A percentile compares a stretch with the other conserved stretches of the same genome.
These are phyloP conservation scores for Fusarium veterinarium DNA, from an alignment of 2,329 filamentous ascomycete genomes.

Conservation along the genomic window DNA sequence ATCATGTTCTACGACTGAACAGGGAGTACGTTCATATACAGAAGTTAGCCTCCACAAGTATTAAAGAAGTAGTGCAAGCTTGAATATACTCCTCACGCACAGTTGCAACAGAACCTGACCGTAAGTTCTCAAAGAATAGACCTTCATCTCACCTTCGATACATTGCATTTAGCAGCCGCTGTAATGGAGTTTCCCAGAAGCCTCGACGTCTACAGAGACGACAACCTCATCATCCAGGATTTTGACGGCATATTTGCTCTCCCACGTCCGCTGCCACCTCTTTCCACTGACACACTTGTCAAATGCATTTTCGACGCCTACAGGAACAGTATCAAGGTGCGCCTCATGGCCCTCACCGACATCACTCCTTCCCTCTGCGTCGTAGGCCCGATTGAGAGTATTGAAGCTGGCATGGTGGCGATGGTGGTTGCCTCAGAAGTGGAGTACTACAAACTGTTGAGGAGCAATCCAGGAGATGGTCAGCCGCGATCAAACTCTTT, in stretches of 20 bases:
- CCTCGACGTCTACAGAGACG: not conserved
- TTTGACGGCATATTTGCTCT: not conserved
- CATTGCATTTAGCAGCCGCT: not conserved
- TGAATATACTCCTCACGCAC: not conserved
- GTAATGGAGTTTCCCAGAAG: not conserved
- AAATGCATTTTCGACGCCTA: not conserved
- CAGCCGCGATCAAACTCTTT: not conserved
- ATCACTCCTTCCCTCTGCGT: not conserved
- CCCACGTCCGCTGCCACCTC: not conserved
- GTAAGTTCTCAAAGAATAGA: not conserved
- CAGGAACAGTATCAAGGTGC: not conserved
- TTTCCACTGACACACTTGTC: not conserved
- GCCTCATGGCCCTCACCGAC: not conserved
- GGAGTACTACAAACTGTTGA: not conserved
- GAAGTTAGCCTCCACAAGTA: not conserved
- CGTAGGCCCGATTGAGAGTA: not conserved
- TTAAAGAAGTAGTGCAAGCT: not conserved
- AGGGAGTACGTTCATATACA: rapidly evolving
- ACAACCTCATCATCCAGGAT: not conserved
- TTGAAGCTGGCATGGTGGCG: not conserved
- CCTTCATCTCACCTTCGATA: not conserved
- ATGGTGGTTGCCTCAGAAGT: not conserved
- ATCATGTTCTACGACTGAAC: rapidly evolving
- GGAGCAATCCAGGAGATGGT: not conserved
- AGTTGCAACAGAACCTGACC: rapidly evolving